Percentiles rank a stretch among this genome's conserved stretches.
Conservation (phyloP, 371 early-diverging fungal species). For the Thermomucor indicae-seudaticae region DNA sequence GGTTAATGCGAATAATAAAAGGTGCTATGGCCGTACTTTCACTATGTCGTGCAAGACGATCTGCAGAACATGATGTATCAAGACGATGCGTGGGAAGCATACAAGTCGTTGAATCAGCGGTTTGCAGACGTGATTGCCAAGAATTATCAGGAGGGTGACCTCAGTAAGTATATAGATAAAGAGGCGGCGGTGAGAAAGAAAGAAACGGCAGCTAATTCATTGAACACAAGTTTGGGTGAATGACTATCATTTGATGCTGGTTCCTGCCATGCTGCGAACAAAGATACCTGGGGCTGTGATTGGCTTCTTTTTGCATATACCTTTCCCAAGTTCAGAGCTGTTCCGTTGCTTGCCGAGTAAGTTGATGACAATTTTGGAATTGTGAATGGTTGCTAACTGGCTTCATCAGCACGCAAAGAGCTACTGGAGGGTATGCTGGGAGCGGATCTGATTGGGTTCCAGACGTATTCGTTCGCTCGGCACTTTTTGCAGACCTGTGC, state of each 20-base stretch:
- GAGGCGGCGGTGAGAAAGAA: not conserved
- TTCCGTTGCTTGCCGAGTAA: slow-evolving; percentile 89
- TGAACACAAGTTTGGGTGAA: slow-evolving; percentile 98
- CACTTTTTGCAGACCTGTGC: slow-evolving; percentile 95
- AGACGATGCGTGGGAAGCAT: slow-evolving; percentile 78
- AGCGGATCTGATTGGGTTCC: slow-evolving; percentile 89
- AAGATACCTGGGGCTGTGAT: slow-evolving; percentile 79
- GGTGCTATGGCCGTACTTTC: slow-evolving; percentile 96
- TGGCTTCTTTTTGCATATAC: slow-evolving; percentile 97
- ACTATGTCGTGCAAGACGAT: slow-evolving; percentile 79
- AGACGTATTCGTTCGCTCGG: slow-evolving; percentile 94
- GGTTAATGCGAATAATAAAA: slow-evolving; percentile 2
- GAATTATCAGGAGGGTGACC: slow-evolving; percentile 76
- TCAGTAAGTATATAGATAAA: slow-evolving; percentile 56
- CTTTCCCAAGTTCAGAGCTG: slow-evolving; percentile 94
- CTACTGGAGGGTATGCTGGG: slow-evolving; percentile 91
- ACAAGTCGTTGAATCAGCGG: slow-evolving; percentile 73
- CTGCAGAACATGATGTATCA: slow-evolving; percentile 70
- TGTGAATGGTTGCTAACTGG: not conserved
- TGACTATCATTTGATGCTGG: slow-evolving; percentile 95
- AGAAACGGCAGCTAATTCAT: slow-evolving; percentile 37
- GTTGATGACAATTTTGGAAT: slow-evolving; percentile 23
- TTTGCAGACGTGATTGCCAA: slow-evolving; percentile 78
- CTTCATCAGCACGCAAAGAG: slow-evolving; percentile 73
- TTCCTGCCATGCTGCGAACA: slow-evolving; percentile 86